These are phyloP conservation scores for Evansstolkia leycettana DNA, from an alignment of 495 filamentous ascomycete genomes.

Conservation along the genomic window DNA sequence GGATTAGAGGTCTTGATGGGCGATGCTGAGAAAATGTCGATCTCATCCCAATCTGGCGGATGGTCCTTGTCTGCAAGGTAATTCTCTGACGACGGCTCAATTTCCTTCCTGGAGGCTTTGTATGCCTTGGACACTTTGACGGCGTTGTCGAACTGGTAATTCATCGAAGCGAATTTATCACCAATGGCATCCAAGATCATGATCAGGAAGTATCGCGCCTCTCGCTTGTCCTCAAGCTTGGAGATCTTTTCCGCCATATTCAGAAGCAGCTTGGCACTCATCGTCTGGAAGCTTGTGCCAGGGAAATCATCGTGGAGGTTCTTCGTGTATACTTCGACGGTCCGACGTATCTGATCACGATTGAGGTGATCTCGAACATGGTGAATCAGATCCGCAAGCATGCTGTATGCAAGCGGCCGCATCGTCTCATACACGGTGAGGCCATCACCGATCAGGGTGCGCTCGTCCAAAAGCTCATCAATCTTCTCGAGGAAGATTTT, in stretches of 20 bases:
- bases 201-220: conserved; percentile 89
- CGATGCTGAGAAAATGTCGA: conserved; percentile 91
- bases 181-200: conserved; percentile 97
- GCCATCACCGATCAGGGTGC: conserved; percentile 89
- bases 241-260: conserved; percentile 98
- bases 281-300: conserved; percentile 97
- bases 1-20: conserved; percentile 94
- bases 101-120: conserved; percentile 49
- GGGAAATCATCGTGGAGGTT: conserved; percentile 94
- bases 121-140: conserved; percentile 78
- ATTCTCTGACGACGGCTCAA: conserved; percentile 49
- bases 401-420: conserved; percentile 92
- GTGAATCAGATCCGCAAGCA: conserved; percentile 96
- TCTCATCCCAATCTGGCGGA: conserved; percentile 89
- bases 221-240: conserved; percentile 75
- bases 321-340: conserved; percentile 92
- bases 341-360: conserved; percentile 82
- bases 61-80: conserved; percentile 71
- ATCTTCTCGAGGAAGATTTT: conserved; percentile 93
- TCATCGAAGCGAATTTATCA: conserved; percentile 98
- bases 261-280: conserved; percentile 93
- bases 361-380: conserved; percentile 80
- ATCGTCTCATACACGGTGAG: conserved; percentile 94
- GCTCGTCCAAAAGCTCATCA: conserved; percentile 86
- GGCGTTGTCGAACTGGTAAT: conserved; percentile 85